A percentile compares a stretch with the other conserved stretches of the same genome.
Conservation (phyloP, 2,329 filamentous ascomycete genomes). For the Curvularia lunata region DNA sequence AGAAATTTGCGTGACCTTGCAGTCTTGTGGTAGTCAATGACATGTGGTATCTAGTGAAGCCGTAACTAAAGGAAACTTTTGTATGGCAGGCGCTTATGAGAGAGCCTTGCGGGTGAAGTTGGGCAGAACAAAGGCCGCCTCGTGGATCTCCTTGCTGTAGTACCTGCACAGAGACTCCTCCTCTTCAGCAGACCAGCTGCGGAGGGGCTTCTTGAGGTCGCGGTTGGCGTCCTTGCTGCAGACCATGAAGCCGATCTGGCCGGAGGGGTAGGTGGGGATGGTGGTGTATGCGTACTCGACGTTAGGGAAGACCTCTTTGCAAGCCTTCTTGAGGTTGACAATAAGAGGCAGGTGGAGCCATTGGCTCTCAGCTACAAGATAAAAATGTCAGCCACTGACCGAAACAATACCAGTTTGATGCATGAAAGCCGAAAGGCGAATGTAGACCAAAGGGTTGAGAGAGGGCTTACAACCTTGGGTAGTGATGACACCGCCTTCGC, state of each 20-base stretch:
- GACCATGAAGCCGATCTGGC: constrained; percentile 99
- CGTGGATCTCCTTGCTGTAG: constrained; percentile 97
- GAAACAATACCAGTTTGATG: constrained; percentile 23
- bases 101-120: constrained; percentile 85
- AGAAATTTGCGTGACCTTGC: constrained; percentile 16
- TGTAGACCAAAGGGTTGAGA: constrained; percentile 45
- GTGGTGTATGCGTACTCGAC: constrained; percentile 99
- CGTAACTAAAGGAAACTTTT: constrained; percentile 24
- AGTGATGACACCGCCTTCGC: constrained; percentile 96
- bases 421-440: constrained; percentile 24
- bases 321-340: constrained; percentile 92
- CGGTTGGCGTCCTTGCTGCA: constrained; percentile 91
- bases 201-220: constrained; percentile 84
- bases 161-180: constrained; percentile 93
- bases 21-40: constrained; percentile 35
- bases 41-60: constrained; percentile 43
- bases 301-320: constrained; percentile 95
- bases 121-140: constrained; percentile 90
- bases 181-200: constrained; percentile 82
- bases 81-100: constrained; percentile 41
- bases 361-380: constrained; percentile 85
- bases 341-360: constrained; percentile 98
- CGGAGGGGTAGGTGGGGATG: constrained; percentile 97
- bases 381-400: constrained; percentile 34
- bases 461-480: constrained; percentile 99